Evolutionary conservation across 805 yeast species (phyloP).

Genomic region (Nakazawaea peltata): DNA sequence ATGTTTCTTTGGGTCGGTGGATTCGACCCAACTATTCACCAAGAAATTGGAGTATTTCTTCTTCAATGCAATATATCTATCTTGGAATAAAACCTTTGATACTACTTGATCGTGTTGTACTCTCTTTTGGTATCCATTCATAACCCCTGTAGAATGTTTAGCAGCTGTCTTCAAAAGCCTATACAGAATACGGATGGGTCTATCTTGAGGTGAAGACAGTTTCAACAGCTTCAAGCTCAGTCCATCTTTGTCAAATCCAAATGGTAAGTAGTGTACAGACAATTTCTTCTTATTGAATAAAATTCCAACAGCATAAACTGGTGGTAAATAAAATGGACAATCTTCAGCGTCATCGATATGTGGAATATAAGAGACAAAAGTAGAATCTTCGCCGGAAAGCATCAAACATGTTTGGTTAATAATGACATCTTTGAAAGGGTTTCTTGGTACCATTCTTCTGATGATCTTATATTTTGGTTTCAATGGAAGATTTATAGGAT

Average conservation of each 20-base stretch:
- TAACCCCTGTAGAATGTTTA: slow-evolving; percentile 79
- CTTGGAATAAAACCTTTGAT: slow-evolving; percentile 74
- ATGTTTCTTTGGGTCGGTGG: slow-evolving; percentile 91
- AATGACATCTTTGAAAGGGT: slow-evolving; percentile 76
- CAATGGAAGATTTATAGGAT: slow-evolving; percentile 21
- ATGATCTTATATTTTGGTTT: slow-evolving; percentile 46
- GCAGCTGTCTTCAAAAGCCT: slow-evolving; percentile 70
- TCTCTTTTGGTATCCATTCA: slow-evolving; percentile 78
- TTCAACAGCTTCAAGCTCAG: slow-evolving; percentile 19
- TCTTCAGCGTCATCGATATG: slow-evolving; percentile 54
- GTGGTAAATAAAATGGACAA: slow-evolving; percentile 86
- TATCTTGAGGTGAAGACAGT: slow-evolving; percentile 35
- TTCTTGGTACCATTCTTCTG: slow-evolving; percentile 87
- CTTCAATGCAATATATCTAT: slow-evolving; percentile 70
- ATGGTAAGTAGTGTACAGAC: slow-evolving; percentile 74
- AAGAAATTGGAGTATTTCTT: slow-evolving; percentile 70
- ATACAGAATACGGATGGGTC: slow-evolving; percentile 77
- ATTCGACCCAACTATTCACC: slow-evolving; percentile 84
- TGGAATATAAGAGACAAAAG: slow-evolving; percentile 68
- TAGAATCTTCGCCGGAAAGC: slow-evolving; percentile 30
- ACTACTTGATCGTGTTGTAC: slow-evolving; percentile 87
- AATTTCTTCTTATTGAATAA: slow-evolving; percentile 36
- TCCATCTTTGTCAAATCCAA: slow-evolving; percentile 22
- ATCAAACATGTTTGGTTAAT: slow-evolving; percentile 79
- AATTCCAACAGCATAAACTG: slow-evolving; percentile 72